Conservation (phyloP, 768 basidiomycete species). For the Russula compacta region DNA sequence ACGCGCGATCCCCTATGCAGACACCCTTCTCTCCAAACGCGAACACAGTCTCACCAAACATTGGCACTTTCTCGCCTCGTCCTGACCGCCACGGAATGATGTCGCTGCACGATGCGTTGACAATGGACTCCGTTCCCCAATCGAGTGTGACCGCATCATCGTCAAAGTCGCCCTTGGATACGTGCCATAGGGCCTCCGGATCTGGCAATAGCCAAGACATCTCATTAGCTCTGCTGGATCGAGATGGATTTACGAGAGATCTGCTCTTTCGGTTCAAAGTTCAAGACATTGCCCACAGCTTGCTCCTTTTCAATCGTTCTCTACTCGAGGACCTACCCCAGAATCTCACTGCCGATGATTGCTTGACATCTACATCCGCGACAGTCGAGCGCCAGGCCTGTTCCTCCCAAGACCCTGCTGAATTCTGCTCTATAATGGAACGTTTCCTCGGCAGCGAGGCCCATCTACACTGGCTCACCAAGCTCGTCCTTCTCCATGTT, state of each 20-base stretch:
- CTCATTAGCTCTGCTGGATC: slow-evolving; percentile 46
- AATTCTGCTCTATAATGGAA: slow-evolving; percentile 4
- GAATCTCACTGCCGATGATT: slow-evolving; percentile 40
- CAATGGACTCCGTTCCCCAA: neutral
- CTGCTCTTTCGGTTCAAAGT: slow-evolving; percentile 57
- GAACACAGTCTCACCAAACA: slow-evolving; percentile 27
- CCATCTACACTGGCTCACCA: slow-evolving; percentile 75
- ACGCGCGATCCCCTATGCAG: slow-evolving; percentile 38
- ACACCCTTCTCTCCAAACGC: slow-evolving; percentile 7
- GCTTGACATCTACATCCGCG: slow-evolving; percentile 4
- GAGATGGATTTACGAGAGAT: slow-evolving; percentile 61
- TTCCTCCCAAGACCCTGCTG: neutral
- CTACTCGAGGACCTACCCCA: slow-evolving; percentile 40
- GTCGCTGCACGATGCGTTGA: slow-evolving; percentile 10
- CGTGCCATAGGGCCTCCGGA: slow-evolving; percentile 17
- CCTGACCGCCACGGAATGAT: slow-evolving; percentile 6
- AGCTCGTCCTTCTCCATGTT: slow-evolving; percentile 59
- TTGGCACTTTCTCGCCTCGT: slow-evolving; percentile 24
- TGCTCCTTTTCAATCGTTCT: slow-evolving; percentile 51
- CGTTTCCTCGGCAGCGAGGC: slow-evolving; percentile 61
- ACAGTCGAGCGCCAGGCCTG: slow-evolving; percentile 5
- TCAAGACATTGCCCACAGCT: slow-evolving; percentile 49
- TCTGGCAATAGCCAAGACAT: slow-evolving; percentile 18
- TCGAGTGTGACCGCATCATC: neutral
- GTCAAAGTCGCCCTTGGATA: slow-evolving; percentile 19